Evolutionary conservation across 768 basidiomycete species (phyloP).

Genomic region (Pleurotus cornucopiae): DNA sequence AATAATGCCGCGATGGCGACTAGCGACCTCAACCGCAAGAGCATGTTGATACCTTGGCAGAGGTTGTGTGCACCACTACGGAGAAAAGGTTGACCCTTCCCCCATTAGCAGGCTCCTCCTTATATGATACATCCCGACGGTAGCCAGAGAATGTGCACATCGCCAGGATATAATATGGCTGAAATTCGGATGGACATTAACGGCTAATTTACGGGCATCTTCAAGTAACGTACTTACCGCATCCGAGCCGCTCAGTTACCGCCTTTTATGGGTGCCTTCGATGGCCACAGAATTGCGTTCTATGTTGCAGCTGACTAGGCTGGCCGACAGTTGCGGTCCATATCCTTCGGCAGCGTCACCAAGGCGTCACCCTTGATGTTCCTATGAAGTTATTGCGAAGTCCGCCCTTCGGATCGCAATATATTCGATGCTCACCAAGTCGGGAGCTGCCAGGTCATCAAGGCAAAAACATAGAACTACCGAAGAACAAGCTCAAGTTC

Average conservation of each 20-base stretch:
- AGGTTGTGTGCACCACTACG: neutral
- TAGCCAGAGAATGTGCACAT: neutral
- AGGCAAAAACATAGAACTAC: neutral
- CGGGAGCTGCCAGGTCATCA: neutral
- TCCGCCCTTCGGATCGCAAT: no score
- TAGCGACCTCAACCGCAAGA: neutral
- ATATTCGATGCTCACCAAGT: neutral
- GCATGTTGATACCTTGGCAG: neutral
- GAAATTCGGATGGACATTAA: neutral
- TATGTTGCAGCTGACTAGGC: no score
- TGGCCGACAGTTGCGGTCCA: no score
- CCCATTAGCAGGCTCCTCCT: neutral
- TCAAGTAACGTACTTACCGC: neutral
- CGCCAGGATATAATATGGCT: conserved; percentile 4
- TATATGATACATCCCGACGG: neutral
- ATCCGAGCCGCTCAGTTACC: neutral
- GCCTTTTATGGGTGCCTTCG: no score
- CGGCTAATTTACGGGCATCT: conserved; percentile 1
- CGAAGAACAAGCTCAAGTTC: no score
- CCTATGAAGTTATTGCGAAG: neutral
- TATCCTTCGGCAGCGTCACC: no score
- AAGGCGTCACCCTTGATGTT: neutral
- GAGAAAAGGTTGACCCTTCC: neutral
- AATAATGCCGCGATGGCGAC: neutral
- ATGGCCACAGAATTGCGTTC: no score